These are phyloP conservation scores for Bauhinia variegata DNA, from an alignment of 306 rosid species.

Conservation along the genomic window DNA sequence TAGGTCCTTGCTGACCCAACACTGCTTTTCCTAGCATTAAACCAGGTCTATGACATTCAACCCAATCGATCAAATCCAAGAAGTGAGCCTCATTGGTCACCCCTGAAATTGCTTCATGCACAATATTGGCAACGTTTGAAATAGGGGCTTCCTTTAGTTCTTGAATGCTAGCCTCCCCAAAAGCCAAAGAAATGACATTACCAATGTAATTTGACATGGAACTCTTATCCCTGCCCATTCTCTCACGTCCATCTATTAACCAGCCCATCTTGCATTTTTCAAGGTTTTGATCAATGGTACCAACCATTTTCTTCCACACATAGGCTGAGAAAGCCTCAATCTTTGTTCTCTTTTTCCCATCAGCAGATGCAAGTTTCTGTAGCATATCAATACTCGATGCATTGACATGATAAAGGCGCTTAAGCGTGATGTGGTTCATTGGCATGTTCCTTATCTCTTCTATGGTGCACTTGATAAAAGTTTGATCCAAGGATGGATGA, in stretches of 20 bases:
- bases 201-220: slow-evolving; percentile 78
- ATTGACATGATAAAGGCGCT: slow-evolving; percentile 56
- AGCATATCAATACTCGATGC: slow-evolving; percentile 56
- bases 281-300: slow-evolving; percentile 44
- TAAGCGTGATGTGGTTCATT: too few relatives aligned
- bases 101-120: slow-evolving; percentile 58
- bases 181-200: slow-evolving; percentile 69
- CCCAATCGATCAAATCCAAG: slow-evolving; percentile 81
- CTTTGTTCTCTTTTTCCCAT: slow-evolving; percentile 29
- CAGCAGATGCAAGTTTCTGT: slow-evolving; percentile 57
- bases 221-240: slow-evolving; percentile 37
- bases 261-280: slow-evolving; percentile 81
- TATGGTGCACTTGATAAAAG: neutral
- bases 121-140: too few relatives aligned
- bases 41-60: slow-evolving; percentile 83
- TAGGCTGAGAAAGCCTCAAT: too few relatives aligned
- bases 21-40: slow-evolving; percentile 67
- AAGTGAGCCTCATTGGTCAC: slow-evolving; percentile 74
- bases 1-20: slow-evolving; percentile 64
- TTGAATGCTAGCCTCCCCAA: slow-evolving; percentile 34
- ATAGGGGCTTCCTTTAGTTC: too few relatives aligned
- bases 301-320: slow-evolving; percentile 45
- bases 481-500: slow-evolving; percentile 64
- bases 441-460: too few relatives aligned
- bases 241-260: slow-evolving; percentile 74